Evolutionary conservation across 2,329 filamentous ascomycete genomes (phyloP).

Genomic region (Macrophomina phaseolina): DNA sequence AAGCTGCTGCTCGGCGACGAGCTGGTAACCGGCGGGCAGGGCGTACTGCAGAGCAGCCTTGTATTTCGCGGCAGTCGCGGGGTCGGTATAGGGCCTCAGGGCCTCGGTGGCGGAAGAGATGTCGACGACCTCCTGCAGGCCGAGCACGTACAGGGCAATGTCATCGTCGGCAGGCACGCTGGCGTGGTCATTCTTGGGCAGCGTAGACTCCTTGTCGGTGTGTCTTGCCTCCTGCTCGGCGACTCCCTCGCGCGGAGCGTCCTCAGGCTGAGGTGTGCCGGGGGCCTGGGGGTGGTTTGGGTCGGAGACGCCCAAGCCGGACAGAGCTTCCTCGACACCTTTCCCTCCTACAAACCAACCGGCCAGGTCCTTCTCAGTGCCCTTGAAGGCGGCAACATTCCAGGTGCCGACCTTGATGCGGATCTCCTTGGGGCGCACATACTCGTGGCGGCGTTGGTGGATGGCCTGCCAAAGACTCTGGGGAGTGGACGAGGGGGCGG

Average conservation of each 20-base stretch:
- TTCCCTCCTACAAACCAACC: slow-evolving; percentile 86
- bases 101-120: slow-evolving; percentile 81
- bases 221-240: slow-evolving; percentile 55
- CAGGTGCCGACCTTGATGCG: slow-evolving; percentile 91
- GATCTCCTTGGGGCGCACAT: slow-evolving; percentile 74
- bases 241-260: slow-evolving; percentile 49
- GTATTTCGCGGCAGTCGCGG: slow-evolving; percentile 76
- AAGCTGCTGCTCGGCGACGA: slow-evolving; percentile 82
- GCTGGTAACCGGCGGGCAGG: slow-evolving; percentile 76
- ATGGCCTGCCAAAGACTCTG: slow-evolving; percentile 64
- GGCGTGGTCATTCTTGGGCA: slow-evolving; percentile 53
- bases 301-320: slow-evolving; percentile 53
- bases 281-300: slow-evolving; percentile 33
- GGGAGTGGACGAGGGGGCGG: slow-evolving; percentile 41
- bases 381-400: slow-evolving; percentile 88
- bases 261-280: slow-evolving; percentile 32
- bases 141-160: slow-evolving; percentile 88
- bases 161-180: slow-evolving; percentile 65
- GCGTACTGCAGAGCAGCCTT: slow-evolving; percentile 75
- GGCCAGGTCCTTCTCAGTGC: slow-evolving; percentile 84
- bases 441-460: slow-evolving; percentile 77
- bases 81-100: slow-evolving; percentile 76
- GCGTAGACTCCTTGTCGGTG: slow-evolving; percentile 49
- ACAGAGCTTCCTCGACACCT: slow-evolving; percentile 69
- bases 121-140: slow-evolving; percentile 91